Conservation (phyloP, 2,329 filamentous ascomycete genomes). For the Exophiala dermatitidis region DNA sequence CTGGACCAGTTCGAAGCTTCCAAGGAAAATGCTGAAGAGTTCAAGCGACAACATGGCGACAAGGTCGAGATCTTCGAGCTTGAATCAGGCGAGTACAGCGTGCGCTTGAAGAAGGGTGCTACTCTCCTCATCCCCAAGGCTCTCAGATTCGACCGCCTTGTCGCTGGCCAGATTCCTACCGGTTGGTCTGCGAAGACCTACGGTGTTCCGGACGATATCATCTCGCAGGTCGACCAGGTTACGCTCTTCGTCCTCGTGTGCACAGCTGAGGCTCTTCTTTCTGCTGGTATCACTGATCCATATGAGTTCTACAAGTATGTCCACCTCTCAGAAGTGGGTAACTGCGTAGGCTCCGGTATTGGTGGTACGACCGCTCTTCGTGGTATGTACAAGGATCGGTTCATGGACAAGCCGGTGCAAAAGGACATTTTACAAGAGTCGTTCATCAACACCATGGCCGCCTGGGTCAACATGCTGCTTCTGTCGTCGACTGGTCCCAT, state of each 20-base stretch:
- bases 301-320: slow-evolving; percentile 99
- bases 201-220: slow-evolving; percentile 94
- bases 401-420: slow-evolving; percentile 91
- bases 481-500: slow-evolving; percentile 95
- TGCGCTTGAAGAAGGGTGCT: slow-evolving; percentile 91
- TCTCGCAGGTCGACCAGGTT: slow-evolving; percentile 93
- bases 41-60: slow-evolving; percentile 92
- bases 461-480: slow-evolving; percentile 99
- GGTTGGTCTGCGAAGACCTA: slow-evolving; percentile 97
- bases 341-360: slow-evolving; percentile 97
- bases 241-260: slow-evolving; percentile 92
- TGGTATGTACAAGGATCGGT: slow-evolving; percentile 98
- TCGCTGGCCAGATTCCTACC: slow-evolving; percentile 92
- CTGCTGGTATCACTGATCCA: slow-evolving; percentile 92
- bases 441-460: slow-evolving; percentile 99
- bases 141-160: slow-evolving; percentile 90
- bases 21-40: slow-evolving; percentile 95
- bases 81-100: slow-evolving; percentile 87
- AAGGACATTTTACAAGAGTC: slow-evolving; percentile 99
- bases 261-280: slow-evolving; percentile 82
- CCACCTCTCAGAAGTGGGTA: slow-evolving; percentile 93
- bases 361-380: slow-evolving; percentile 86
- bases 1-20: slow-evolving; percentile 94
- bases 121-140: slow-evolving; percentile 95
- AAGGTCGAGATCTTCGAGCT: slow-evolving; percentile 98